A percentile compares a stretch with the other conserved stretches of the same genome.
Evolutionary conservation across 371 early-diverging fungal genomes (phyloP).

Genomic region (Lichtheimia hyalospora): DNA sequence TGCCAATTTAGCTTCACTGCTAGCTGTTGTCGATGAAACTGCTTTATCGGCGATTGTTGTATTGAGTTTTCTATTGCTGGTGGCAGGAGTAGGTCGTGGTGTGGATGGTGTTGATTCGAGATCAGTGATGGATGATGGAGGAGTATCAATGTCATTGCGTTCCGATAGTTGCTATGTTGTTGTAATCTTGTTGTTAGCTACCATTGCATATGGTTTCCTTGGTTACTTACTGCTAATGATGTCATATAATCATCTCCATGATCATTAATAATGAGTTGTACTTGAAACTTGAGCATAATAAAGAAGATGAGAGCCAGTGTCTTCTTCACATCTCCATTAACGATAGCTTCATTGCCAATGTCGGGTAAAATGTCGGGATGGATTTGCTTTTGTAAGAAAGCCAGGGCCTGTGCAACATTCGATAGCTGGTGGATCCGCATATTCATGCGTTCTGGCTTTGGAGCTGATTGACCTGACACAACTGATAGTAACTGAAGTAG

Average conservation of each 20-base stretch:
- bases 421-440: conserved; percentile 81
- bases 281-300: conserved; percentile 73
- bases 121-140: neutral
- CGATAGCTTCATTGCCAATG: conserved; percentile 83
- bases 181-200: too few relatives aligned
- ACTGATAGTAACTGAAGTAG: conserved; percentile 61
- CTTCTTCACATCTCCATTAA: conserved; percentile 84
- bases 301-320: conserved; percentile 83
- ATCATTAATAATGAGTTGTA: conserved; percentile 53
- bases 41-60: neutral
- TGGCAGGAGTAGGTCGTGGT: conserved; percentile 1
- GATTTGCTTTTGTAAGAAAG: conserved; percentile 62
- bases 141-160: neutral
- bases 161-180: conserved; percentile 9
- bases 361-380: conserved; percentile 70
- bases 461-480: conserved; percentile 52
- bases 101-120: neutral
- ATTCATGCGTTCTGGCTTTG: conserved; percentile 62
- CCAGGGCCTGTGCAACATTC: conserved; percentile 75
- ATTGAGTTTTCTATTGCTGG: neutral
- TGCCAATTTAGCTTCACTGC: conserved; percentile 55
- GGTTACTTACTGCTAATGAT: conserved; percentile 28
- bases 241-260: conserved; percentile 41
- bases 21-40: neutral
- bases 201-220: too few relatives aligned